A percentile compares a stretch with the other conserved stretches of the same genome.
These are phyloP conservation scores for Tuber umbilicatum DNA, from an alignment of 495 filamentous ascomycete species.

Conservation along the genomic window DNA sequence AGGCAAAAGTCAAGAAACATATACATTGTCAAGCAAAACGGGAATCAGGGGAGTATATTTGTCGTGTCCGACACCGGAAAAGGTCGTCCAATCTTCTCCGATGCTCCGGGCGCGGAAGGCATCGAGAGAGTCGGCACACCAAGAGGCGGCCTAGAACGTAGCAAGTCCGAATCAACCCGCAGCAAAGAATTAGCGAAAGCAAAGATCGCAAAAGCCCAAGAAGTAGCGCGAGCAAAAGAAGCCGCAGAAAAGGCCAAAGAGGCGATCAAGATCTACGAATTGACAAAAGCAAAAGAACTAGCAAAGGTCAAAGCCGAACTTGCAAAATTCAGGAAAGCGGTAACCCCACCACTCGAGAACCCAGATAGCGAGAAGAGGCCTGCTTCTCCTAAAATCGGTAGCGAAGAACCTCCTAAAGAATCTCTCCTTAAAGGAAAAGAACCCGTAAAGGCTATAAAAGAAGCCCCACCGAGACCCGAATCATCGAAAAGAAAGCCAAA, in stretches of 20 bases:
- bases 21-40: conserved; percentile 26
- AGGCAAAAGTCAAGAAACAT: conserved; percentile 19
- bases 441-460: conserved; percentile 2
- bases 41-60: conserved; percentile 21
- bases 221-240: conserved; percentile 13
- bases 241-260: conserved; percentile 15
- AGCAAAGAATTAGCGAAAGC: background rate
- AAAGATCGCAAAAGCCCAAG: background rate
- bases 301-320: background rate
- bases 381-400: conserved; percentile 5
- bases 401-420: conserved; percentile 6
- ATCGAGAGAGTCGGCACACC: background rate
- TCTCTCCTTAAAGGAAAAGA: conserved; percentile 5
- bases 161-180: background rate
- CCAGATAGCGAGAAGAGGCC: conserved; percentile 9
- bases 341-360: background rate
- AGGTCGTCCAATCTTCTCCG: background rate
- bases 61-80: conserved; percentile 24
- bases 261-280: conserved; percentile 3
- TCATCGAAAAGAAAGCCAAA: background rate
- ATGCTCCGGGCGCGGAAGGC: background rate
- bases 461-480: background rate
- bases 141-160: background rate
- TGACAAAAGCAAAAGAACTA: background rate
- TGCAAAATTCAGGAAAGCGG: background rate